A percentile compares a stretch with the other conserved stretches of the same genome.
Conservation (phyloP, 768 basidiomycete species). For the Tricholoma sp. region DNA sequence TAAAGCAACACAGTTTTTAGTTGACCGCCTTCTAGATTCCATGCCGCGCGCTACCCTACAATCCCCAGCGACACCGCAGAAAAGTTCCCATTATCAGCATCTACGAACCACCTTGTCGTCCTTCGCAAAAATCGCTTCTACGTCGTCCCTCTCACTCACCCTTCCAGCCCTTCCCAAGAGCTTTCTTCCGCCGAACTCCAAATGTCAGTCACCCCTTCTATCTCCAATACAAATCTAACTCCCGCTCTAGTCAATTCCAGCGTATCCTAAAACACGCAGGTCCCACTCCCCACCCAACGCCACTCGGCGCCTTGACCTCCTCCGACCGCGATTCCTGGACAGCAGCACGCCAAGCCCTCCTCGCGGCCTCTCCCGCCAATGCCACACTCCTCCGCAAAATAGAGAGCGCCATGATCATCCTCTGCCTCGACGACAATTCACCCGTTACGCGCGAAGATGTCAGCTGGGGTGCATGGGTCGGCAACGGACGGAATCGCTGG, state of each 20-base stretch:
- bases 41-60: conserved; percentile 82
- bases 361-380: conserved; percentile 52
- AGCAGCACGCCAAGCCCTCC: conserved; percentile 58
- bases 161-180: conserved; percentile 51
- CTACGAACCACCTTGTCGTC: conserved; percentile 88
- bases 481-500: conserved; percentile 87
- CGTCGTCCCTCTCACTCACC: conserved; percentile 25
- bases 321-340: conserved; percentile 92
- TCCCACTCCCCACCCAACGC: conserved; percentile 28
- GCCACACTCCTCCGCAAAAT: conserved; percentile 66
- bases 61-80: conserved; percentile 78
- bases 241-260: conserved; percentile 50
- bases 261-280: conserved; percentile 65
- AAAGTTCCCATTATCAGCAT: conserved; percentile 65
- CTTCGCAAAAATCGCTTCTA: conserved; percentile 91
- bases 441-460: conserved; percentile 81
- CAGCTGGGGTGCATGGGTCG: conserved; percentile 83
- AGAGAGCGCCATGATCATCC: conserved; percentile 84
- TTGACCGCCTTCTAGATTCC: conserved; percentile 54
- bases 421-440: conserved; percentile 78
- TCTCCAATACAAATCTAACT: neutral
- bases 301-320: conserved; percentile 80
- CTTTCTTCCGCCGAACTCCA: conserved; percentile 82
- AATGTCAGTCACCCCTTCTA: conserved; percentile 32
- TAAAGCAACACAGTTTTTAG: neutral